Percentiles rank a stretch among this genome's conserved stretches.
phyloP scores from a whole-genome alignment of 306 rosid genomes.

The Astragalus glycyphyllos region DNA sequence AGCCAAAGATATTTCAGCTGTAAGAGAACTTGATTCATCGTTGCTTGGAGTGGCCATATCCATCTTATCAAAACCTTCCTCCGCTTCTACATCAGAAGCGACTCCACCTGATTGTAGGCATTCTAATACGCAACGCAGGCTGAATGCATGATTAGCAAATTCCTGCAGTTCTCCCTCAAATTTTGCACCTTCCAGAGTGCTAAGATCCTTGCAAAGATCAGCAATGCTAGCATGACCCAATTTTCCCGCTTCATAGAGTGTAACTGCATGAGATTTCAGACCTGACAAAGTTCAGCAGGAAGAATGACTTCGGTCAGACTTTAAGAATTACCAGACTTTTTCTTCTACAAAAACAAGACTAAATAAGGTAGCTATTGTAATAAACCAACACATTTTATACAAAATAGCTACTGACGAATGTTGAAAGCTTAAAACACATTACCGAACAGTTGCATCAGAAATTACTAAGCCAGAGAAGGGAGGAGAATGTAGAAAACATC shows the following conservation, averaged over 20 bases:
- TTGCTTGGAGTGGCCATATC: constrained; percentile 49
- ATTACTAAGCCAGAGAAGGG: background rate
- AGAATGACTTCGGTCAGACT: constrained; percentile 24
- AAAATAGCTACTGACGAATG: background rate
- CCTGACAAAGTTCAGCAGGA: constrained; percentile 59
- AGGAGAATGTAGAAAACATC: background rate
- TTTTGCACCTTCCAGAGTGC: constrained; percentile 89
- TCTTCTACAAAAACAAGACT: background rate
- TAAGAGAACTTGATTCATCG: constrained; percentile 55
- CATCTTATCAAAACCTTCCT: constrained; percentile 55
- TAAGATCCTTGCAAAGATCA: constrained; percentile 94
- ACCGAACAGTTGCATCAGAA: constrained; percentile 1
- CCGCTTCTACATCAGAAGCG: constrained; percentile 57
- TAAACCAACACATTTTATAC: background rate
- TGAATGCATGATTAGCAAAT: constrained; percentile 97
- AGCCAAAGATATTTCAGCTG: constrained; percentile 53
- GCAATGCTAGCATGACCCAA: constrained; percentile 88
- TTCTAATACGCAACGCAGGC: constrained; percentile 92
- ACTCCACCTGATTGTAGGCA: constrained; percentile 92
- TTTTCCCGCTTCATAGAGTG: constrained; percentile 97
- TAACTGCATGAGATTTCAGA: constrained; percentile 97
- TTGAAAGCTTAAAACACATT: background rate
- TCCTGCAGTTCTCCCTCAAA: constrained; percentile 99
- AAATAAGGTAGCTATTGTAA: background rate
- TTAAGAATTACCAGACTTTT: background rate